Base-by-base conservation (phyloP, 148 eudicot genomes). In the Vaccinium corymbosum region DNA sequence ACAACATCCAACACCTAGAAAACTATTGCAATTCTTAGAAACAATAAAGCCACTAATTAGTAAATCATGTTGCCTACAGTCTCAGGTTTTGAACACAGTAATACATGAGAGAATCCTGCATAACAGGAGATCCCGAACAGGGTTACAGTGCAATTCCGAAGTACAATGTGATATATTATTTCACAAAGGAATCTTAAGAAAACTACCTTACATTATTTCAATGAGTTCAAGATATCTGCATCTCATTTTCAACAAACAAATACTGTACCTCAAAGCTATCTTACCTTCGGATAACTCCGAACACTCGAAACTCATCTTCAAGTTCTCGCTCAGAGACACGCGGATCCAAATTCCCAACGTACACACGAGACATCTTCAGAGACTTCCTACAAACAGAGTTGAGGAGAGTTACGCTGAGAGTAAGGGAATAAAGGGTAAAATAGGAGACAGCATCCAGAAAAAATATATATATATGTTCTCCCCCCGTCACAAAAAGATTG, bases 271-370 rank as follows among this genome's bases (percentile, higher is more conserved):
- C 61, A 25, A 50, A 77, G 17, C 32, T 6, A 53, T 12, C 29
- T 59, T 81, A 95, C 98, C 97, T 95, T 72, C 95, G 83, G 55
- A 95, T 93, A 75, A 91, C 92, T 56, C 98, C 98, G 84, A 91
- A 94, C 4, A 85, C 85, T 22, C 98, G 96, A 83, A 94, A 95
- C 81, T 95, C 96, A 81, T 95, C 98, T 84, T 95, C 98, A 79
- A 95, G 96, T 17, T 95, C 98, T 68, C 98, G 87, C 89, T 95
- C 98, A n/a, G 84, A 77, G 20, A 95, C 98, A 11, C 95, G 86
- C 12, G 95, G 95, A 86, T 95, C 98, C 89, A 95, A 81, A 85
- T 95, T 94, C 51, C 98, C 98, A 38, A 95, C 92, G 59, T 94
- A 95, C 1, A 95, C 98, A 57, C 96, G 90, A 76, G 98, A 90